These are phyloP conservation scores for Podila clonocystis DNA, from an alignment of 192 early-diverging fungal species.

Conservation along the genomic window DNA sequence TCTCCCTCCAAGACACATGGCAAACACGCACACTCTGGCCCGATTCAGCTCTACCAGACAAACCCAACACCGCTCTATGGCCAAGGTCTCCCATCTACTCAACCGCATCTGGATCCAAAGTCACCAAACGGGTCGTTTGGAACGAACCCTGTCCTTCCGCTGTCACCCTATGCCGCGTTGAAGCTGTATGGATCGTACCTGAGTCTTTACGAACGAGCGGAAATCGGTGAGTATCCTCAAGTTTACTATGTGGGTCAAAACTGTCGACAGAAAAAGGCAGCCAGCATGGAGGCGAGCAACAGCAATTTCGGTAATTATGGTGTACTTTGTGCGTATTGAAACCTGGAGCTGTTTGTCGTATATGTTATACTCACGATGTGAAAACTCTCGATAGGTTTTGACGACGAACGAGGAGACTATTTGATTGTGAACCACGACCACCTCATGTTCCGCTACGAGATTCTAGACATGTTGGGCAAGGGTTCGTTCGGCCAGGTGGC, in stretches of 20 bases:
- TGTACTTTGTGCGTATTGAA: neutral
- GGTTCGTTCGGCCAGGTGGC: conserved; percentile 93
- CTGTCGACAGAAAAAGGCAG: conserved; percentile 58
- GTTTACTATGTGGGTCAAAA: conserved; percentile 94
- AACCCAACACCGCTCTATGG: conserved; percentile 40
- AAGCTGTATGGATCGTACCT: conserved; percentile 74
- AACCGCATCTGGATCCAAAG: conserved; percentile 10
- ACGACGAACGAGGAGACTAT: conserved; percentile 97
- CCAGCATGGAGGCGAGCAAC: conserved; percentile 67
- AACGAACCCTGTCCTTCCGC: conserved; percentile 36
- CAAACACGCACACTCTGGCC: conserved; percentile 15
- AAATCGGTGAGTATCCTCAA: conserved; percentile 85
- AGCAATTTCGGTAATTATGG: conserved; percentile 62
- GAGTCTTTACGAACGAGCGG: conserved; percentile 86
- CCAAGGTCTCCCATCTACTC: conserved; percentile 18
- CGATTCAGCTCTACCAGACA: conserved; percentile 23
- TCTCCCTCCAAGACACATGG: conserved; percentile 29
- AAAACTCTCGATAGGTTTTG: conserved; percentile 52
- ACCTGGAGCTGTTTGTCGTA: neutral
- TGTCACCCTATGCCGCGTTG: conserved; percentile 69
- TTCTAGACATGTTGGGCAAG: conserved; percentile 91
- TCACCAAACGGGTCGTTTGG: neutral
- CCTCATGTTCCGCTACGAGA: conserved; percentile 92
- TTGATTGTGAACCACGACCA: conserved; percentile 90
- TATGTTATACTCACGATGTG: no score